Base-by-base conservation (phyloP, 192 early-diverging fungal genomes). In the Coemansia sp. region DNA sequence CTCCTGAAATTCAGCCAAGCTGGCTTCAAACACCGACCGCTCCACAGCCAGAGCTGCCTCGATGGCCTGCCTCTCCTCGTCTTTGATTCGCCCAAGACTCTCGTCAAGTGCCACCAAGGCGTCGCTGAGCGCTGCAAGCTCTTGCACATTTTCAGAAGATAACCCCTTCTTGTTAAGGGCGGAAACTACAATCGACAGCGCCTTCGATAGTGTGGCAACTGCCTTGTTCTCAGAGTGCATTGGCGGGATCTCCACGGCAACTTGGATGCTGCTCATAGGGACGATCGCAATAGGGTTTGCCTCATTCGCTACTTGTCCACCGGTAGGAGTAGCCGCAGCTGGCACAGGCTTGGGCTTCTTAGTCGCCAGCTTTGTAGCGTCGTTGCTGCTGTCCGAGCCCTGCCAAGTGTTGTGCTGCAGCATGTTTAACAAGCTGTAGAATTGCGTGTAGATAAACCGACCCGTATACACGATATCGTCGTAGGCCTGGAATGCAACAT, bases 21-120 rank as follows among this genome's bases (percentile, higher is more conserved):
- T 70, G 23, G 66, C 73, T 8, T 87, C 83, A 34, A 86, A 80
- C 51, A 86, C 83, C 33, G 69, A 56, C 56, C 79, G 83, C 70
- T 94, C 84, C 43, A 88, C 84, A 10, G 78, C 77, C 20, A 93
- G 71, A 9, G 88, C 84, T 9, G 79, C 75, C 62, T 88, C 73
- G n/a, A 90, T 70, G 3, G 69, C 59, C 23, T 76, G 71, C 62
- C 64, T 74, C 62, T 86, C 85, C 42, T 77, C 70, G 51, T 50
- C 60, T 56, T 84, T 74, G 2, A 86, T 35, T 21, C 46, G 60
- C 57, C 84, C 67, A 53, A 90, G 75, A 39, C 83, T 71, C 48
- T 84, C 66, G 31, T 79, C 82, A 31, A 86, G 74, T 2, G 79
- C 73, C 23, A 70, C 60, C 37, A 80, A 78, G 38, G 85, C 73